phyloP scores from a whole-genome alignment of 306 rosid species.

The Albizia julibrissin region DNA sequence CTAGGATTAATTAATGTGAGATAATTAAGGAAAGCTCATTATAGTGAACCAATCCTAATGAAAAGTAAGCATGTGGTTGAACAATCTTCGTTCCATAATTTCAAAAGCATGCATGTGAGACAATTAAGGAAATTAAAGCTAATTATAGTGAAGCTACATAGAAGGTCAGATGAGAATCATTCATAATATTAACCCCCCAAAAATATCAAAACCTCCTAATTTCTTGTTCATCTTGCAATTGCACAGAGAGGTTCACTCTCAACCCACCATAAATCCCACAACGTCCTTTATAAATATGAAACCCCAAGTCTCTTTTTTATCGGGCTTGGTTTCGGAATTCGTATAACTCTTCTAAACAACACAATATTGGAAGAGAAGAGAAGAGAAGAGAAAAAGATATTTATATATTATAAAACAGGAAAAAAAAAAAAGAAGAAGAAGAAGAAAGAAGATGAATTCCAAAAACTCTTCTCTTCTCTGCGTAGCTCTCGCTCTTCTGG shows the following conservation, averaged over 20 bases:
- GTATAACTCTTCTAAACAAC: neutral
- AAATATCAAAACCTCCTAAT: neutral
- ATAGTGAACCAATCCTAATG: too few species aligned
- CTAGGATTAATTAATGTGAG: too few species aligned
- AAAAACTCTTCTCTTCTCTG: constrained; percentile 44
- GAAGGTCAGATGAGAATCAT: neutral
- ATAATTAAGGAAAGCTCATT: too few species aligned
- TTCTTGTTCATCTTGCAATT: neutral
- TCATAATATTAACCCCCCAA: neutral
- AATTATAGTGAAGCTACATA: neutral
- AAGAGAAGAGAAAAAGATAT: neutral
- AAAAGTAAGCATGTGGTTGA: too few species aligned
- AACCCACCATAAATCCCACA: neutral
- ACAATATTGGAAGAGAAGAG: neutral
- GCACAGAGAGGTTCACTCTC: neutral
- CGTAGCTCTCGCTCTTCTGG: constrained; percentile 32
- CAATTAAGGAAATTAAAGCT: neutral
- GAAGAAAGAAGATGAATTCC: constrained; percentile 39
- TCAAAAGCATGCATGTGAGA: too few species aligned
- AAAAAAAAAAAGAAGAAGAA: neutral
- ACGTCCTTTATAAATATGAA: neutral
- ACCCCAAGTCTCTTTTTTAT: neutral
- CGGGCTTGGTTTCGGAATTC: constrained; percentile 38
- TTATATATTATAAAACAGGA: neutral
- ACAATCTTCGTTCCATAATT: too few species aligned